Evolutionary conservation across 495 filamentous ascomycete species (phyloP).

Genomic region (Rostrohypoxylon terebratum): DNA sequence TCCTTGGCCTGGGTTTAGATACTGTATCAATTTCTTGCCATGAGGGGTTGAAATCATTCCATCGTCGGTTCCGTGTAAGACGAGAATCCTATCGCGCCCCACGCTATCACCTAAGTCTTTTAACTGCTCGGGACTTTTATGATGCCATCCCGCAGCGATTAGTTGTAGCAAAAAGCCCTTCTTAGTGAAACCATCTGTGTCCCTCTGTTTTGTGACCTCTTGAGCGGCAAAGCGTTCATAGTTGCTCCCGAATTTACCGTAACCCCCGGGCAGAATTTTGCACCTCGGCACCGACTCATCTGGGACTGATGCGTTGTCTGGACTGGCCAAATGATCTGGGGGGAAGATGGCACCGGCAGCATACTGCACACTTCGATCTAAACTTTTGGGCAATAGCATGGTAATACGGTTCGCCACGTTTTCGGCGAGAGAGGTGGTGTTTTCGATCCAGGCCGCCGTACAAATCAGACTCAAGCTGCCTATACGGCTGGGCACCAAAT

Average conservation of each 20-base stretch:
- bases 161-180: conserved; percentile 80
- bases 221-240: conserved; percentile 82
- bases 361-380: conserved; percentile 59
- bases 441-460: conserved; percentile 78
- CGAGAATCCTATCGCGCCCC: conserved; percentile 76
- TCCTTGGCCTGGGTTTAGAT: conserved; percentile 61
- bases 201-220: conserved; percentile 73
- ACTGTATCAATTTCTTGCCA: conserved; percentile 67
- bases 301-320: conserved; percentile 68
- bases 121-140: conserved; percentile 74
- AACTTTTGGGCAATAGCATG: conserved; percentile 75
- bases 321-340: conserved; percentile 66
- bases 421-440: conserved; percentile 65
- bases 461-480: conserved; percentile 74
- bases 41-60: conserved; percentile 78
- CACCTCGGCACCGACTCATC: conserved; percentile 43
- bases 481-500: conserved; percentile 70
- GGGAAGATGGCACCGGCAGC: conserved; percentile 62
- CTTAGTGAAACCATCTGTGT: conserved; percentile 65
- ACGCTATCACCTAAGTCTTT: conserved; percentile 70
- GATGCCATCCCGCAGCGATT: conserved; percentile 82
- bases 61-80: conserved; percentile 79
- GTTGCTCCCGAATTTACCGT: conserved; percentile 73
- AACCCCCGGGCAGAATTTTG: conserved; percentile 42
- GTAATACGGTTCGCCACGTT: conserved; percentile 75